Base-by-base conservation (phyloP, 352 stramenopile genomes). In the Globisporangium polare region DNA sequence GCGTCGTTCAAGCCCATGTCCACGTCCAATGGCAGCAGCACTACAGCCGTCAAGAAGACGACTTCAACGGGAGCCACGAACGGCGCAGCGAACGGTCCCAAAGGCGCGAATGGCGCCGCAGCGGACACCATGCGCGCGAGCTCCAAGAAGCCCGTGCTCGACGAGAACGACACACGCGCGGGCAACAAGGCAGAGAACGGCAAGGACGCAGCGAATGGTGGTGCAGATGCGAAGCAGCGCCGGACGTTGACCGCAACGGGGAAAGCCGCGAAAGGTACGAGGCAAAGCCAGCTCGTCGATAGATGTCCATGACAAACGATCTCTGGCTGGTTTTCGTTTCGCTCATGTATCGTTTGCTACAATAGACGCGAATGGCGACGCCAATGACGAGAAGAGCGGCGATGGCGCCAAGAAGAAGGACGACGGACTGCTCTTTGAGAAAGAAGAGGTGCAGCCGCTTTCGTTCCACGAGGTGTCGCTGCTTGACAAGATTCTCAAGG, bases 401-500 rank as follows among this genome's bases (percentile, higher is more conserved):
- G 65, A 71, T 0, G 29, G 26, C 8, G 41, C 17, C 13, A 62
- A 60, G 7, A 58, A 55, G 24, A 77, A 81, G 8, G 64, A 74
- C 26, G 77, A 89, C 35, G 72, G 77, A 0, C 89, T 95, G 52
- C 68, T 67, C 9, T 92, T 95, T 51, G 77, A 80, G 49, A 88
- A 77, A 47, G 86, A 95, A 53, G 65, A 80, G 17, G 73, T 95
- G 15, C 56, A 62, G 18, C 74, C 86, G 4, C 69, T 94, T 20
- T 88, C 78, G 2, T 77, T 80, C 53, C 78, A 90, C 31, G 75
- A 92, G 51, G 77, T 78, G 1, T 94, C 86, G 24, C 53, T 92
- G 55, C 67, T 95, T 39, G 86, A 94, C 58, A 87, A 89, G 59
- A 71, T 89, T 12, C 71, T 95, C 22, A 91, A 89, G 60, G 83